A percentile compares a stretch with the other conserved stretches of the same genome.
Evolutionary conservation across 2,329 filamentous ascomycete species (phyloP).

Genomic region (Fusarium coffeatum): DNA sequence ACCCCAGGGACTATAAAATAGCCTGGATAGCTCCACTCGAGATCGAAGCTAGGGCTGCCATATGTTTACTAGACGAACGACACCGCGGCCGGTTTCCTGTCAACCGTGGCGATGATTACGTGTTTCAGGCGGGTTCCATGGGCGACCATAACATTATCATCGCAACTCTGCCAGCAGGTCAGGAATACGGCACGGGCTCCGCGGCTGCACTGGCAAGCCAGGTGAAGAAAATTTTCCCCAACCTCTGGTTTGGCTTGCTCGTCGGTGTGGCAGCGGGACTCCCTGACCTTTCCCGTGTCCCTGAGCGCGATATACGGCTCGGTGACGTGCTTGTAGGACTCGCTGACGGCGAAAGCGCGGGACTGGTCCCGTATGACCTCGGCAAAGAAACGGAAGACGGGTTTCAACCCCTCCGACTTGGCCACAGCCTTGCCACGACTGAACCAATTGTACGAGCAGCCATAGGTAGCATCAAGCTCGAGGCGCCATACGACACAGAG

Average conservation of each 20-base stretch:
- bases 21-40: slow-evolving; percentile 55
- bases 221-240: slow-evolving; percentile 51
- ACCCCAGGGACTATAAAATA: slow-evolving; percentile 47
- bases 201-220: slow-evolving; percentile 51
- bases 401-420: slow-evolving; percentile 44
- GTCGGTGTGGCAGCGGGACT: slow-evolving; percentile 54
- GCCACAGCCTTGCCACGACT: slow-evolving; percentile 46
- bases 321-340: slow-evolving; percentile 53
- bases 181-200: slow-evolving; percentile 49
- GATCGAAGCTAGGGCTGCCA: slow-evolving; percentile 53
- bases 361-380: slow-evolving; percentile 49
- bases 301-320: slow-evolving; percentile 51
- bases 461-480: slow-evolving; percentile 49
- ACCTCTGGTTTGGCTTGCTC: slow-evolving; percentile 53
- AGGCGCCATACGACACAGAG: slow-evolving; percentile 38
- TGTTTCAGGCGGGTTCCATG: slow-evolving; percentile 53
- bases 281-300: slow-evolving; percentile 40
- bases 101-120: slow-evolving; percentile 50
- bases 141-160: slow-evolving; percentile 49
- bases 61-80: slow-evolving; percentile 49
- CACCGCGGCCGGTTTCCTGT: slow-evolving; percentile 50
- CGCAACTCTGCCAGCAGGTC: not conserved
- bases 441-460: slow-evolving; percentile 50
- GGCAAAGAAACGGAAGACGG: slow-evolving; percentile 50
- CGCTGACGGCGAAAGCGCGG: slow-evolving; percentile 41